Evolutionary conservation across 1,284 basidiomycete species (phyloP), one percentile per base, ranked within the genome.

Genomic region (Phlebopus sp.): DNA sequence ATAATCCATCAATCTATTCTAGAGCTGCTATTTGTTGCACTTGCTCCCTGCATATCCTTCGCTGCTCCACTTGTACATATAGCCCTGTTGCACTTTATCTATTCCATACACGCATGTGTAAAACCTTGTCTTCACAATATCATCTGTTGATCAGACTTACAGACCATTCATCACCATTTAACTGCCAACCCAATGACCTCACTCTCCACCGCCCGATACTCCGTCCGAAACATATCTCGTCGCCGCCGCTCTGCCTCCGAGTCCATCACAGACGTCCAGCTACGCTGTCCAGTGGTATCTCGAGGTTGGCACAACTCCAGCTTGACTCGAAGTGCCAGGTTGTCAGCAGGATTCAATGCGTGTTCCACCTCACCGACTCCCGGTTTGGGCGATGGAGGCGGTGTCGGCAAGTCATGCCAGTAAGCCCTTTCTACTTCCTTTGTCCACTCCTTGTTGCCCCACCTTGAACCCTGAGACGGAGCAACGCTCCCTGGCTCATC

Each of bases 141-240:
- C 13, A 44, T 44, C 19, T 35, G 23, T 44, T 29, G 37, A 27
- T 25, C 37, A 39, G 23, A n/a, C n/a, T n/a, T n/a, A n/a, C n/a
- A n/a, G n/a, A 27, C n/a, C 38, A 25, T 47, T 35, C 27, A 50
- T 71, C 72, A 93, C 91, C 92, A 94, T 59, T 86, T 84, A 7
- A 93, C 92, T 10, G 87, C 85, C 42, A 92, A 71, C 11, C 86
- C 85, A 36, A 88, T 70, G 34, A 93, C 84, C 63, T 96, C 91
- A 66, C 85, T 90, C 68, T 92, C 90, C 0, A 98, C 92, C 18
- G 88, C 90, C 49, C 82, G 77, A 67, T 94, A 97, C 59, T 82
- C 72, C 5, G 94, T 96, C 62, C 90, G 75, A 60, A 97, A 81
- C n/a, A 83, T 63, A 38, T 67, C 63, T 56, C 65, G 69, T 49